Evolutionary conservation across 495 filamentous ascomycete genomes (phyloP).

Genomic region (Penicillium samsonianum): DNA sequence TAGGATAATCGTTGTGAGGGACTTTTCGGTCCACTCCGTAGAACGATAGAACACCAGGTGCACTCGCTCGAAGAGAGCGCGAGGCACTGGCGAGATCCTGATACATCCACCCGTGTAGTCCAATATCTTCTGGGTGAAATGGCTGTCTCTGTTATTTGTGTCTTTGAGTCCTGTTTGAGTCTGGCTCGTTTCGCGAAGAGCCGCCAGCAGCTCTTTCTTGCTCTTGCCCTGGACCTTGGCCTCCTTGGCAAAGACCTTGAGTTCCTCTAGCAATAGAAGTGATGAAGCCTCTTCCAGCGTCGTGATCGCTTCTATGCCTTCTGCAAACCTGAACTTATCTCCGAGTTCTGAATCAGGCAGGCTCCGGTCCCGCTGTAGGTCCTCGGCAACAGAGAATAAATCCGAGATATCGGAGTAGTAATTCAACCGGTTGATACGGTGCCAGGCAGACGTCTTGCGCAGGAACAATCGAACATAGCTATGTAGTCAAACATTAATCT

Average conservation of each 20-base stretch:
- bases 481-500: slow-evolving; percentile 11
- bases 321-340: slow-evolving; percentile 71
- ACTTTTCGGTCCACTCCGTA: slow-evolving; percentile 97
- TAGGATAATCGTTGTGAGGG: slow-evolving; percentile 90
- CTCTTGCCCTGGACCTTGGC: slow-evolving; percentile 86
- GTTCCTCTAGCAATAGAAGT: slow-evolving; percentile 79
- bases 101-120: slow-evolving; percentile 80
- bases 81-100: slow-evolving; percentile 69
- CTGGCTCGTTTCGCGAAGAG: slow-evolving; percentile 68
- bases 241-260: slow-evolving; percentile 83
- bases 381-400: slow-evolving; percentile 60
- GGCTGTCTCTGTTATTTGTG: slow-evolving; percentile 56
- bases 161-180: slow-evolving; percentile 72
- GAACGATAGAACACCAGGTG: slow-evolving; percentile 96
- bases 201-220: slow-evolving; percentile 75
- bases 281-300: slow-evolving; percentile 84
- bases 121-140: slow-evolving; percentile 76
- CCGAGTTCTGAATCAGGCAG: slow-evolving; percentile 53
- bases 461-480: slow-evolving; percentile 93
- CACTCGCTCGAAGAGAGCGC: slow-evolving; percentile 87
- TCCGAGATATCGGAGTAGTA: slow-evolving; percentile 85
- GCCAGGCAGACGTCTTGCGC: slow-evolving; percentile 93
- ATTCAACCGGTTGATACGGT: slow-evolving; percentile 72
- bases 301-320: slow-evolving; percentile 70
- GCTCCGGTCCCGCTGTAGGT: slow-evolving; percentile 47